Conservation (phyloP, 305 asterid species). For the Rubia tinctorum region DNA sequence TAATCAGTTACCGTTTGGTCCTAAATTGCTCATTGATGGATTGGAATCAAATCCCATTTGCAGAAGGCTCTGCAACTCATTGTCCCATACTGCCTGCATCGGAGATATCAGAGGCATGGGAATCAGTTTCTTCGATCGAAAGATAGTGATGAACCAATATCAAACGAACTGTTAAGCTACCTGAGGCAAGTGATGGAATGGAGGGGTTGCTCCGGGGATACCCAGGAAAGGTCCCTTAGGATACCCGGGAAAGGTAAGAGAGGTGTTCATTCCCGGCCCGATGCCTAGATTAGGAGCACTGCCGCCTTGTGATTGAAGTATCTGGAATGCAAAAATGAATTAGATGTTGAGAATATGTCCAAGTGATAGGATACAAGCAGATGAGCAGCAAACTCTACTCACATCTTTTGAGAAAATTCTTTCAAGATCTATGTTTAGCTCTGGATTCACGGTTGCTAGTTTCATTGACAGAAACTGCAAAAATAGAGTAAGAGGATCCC, state of each 20-base stretch:
- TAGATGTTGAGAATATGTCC: constrained; percentile 4
- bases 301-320: constrained; percentile 53
- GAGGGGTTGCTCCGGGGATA: constrained; percentile 34
- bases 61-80: constrained; percentile 33
- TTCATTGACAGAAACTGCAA: constrained; percentile 92
- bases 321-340: constrained; percentile 28
- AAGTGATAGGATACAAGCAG: not conserved
- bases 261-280: constrained; percentile 41
- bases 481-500: constrained; percentile 14
- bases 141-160: not conserved
- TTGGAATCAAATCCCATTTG: constrained; percentile 53
- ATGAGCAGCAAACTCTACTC: constrained; percentile 23
- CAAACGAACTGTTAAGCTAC: constrained; percentile 27
- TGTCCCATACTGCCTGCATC: constrained; percentile 58
- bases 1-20: constrained; percentile 49
- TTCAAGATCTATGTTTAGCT: constrained; percentile 63
- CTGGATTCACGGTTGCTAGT: constrained; percentile 91
- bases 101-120: not conserved
- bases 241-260: constrained; percentile 51
- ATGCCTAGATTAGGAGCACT: constrained; percentile 39
- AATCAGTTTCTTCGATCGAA: not conserved
- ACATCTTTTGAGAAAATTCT: constrained; percentile 76
- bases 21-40: constrained; percentile 43
- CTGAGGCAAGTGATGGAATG: constrained; percentile 58
- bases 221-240: constrained; percentile 48